Evolutionary conservation across 352 stramenopile genomes (phyloP).

Genomic region (Pythium dissotocum): DNA sequence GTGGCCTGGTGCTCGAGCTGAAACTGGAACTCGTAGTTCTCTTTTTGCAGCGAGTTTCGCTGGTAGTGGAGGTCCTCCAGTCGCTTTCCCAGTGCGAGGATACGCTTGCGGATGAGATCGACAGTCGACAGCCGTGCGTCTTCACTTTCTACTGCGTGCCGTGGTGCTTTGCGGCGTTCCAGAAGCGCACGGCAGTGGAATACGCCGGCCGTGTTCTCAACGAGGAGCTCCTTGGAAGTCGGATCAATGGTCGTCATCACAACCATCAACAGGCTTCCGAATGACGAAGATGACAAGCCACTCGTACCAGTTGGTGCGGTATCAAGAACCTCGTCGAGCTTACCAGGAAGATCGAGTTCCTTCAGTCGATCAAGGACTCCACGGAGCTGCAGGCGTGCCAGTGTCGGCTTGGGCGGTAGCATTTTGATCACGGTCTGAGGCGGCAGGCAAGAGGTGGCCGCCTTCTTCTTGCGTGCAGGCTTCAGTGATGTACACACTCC

Average conservation of each 20-base stretch:
- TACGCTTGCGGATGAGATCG: constrained; percentile 56
- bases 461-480: constrained; percentile 28
- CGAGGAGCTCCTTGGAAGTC: constrained; percentile 35
- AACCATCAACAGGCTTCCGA: constrained; percentile 44
- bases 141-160: constrained; percentile 4
- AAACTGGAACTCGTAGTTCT: constrained; percentile 76
- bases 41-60: constrained; percentile 67
- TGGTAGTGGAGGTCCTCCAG: constrained; percentile 74
- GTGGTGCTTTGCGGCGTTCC: constrained; percentile 32
- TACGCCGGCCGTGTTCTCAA: constrained; percentile 39
- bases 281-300: constrained; percentile 5
- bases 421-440: constrained; percentile 52
- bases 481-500: constrained; percentile 48
- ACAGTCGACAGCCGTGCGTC: constrained; percentile 28
- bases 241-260: constrained; percentile 51
- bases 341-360: constrained; percentile 34
- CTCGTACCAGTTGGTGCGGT: background rate
- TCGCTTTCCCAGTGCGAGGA: constrained; percentile 61
- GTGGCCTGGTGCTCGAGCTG: constrained; percentile 57
- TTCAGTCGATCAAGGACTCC: constrained; percentile 41
- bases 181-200: constrained; percentile 63
- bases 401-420: constrained; percentile 30
- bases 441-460: constrained; percentile 17
- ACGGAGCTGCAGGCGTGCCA: constrained; percentile 36
- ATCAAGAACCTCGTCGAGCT: constrained; percentile 37